These are phyloP conservation scores for Phytopythium aichiense DNA, from an alignment of 352 stramenopile species.

Conservation along the genomic window DNA sequence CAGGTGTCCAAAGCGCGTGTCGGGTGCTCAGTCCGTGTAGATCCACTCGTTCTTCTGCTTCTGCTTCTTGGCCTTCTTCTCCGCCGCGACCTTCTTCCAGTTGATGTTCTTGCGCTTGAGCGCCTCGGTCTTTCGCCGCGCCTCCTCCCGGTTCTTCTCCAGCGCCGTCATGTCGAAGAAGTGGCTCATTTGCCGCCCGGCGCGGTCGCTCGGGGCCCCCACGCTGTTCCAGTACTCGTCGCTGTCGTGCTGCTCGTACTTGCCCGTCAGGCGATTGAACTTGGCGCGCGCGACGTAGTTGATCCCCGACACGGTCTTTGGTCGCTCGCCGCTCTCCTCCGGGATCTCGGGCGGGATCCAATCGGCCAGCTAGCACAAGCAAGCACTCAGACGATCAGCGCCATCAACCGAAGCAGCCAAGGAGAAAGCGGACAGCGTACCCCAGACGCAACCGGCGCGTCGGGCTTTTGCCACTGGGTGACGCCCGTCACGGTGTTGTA, in stretches of 20 bases:
- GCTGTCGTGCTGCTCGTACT: conserved; percentile 63
- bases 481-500: conserved; percentile 72
- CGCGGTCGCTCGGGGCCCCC: conserved; percentile 60
- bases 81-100: conserved; percentile 81
- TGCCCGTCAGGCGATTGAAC: conserved; percentile 76
- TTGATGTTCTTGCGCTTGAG: conserved; percentile 85
- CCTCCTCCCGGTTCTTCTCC: conserved; percentile 80
- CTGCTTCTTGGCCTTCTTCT: conserved; percentile 86
- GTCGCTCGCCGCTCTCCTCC: conserved; percentile 12
- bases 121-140: conserved; percentile 66
- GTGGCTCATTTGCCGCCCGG: conserved; percentile 80
- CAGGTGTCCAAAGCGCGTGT: background rate
- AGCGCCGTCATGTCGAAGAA: conserved; percentile 81
- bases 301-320: conserved; percentile 48
- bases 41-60: conserved; percentile 87
- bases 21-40: conserved; percentile 53
- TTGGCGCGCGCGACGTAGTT: conserved; percentile 69
- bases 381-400: background rate
- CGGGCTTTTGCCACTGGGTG: conserved; percentile 78
- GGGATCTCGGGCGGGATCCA: conserved; percentile 66
- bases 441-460: conserved; percentile 59
- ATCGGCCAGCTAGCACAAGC: conserved; percentile 50
- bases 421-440: conserved; percentile 26
- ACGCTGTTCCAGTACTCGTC: conserved; percentile 63
- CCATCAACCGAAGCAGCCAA: background rate